Evolutionary conservation across 2,329 filamentous ascomycete species (phyloP).

Genomic region (Alternaria burnsii): DNA sequence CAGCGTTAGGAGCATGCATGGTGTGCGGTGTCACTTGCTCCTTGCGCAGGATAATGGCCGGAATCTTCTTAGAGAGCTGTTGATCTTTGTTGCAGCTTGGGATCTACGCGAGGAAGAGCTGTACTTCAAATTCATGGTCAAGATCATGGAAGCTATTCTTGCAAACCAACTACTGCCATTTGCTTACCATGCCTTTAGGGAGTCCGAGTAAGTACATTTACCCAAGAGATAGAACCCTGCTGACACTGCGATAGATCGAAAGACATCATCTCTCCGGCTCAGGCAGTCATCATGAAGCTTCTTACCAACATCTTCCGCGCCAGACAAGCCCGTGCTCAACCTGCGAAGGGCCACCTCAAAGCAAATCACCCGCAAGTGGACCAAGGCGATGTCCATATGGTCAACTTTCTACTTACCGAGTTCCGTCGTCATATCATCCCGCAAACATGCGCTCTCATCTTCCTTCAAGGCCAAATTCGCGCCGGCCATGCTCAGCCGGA

Average conservation of each 20-base stretch:
- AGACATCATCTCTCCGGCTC: slow-evolving; percentile 94
- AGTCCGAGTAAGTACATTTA: slow-evolving; percentile 55
- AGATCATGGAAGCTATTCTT: slow-evolving; percentile 93
- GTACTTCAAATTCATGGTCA: slow-evolving; percentile 95
- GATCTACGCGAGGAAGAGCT: slow-evolving; percentile 92
- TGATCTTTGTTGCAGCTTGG: slow-evolving; percentile 98
- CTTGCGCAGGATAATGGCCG: slow-evolving; percentile 89
- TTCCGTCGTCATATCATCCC: slow-evolving; percentile 93
- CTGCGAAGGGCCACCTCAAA: slow-evolving; percentile 56
- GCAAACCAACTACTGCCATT: slow-evolving; percentile 90
- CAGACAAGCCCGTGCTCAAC: slow-evolving; percentile 53
- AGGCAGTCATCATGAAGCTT: slow-evolving; percentile 90
- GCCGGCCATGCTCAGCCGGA: slow-evolving; percentile 77
- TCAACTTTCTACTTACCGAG: slow-evolving; percentile 91
- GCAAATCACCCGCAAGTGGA: slow-evolving; percentile 58
- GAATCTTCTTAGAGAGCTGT: slow-evolving; percentile 85
- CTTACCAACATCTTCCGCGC: slow-evolving; percentile 88
- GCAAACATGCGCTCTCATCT: slow-evolving; percentile 92
- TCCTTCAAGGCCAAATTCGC: slow-evolving; percentile 89
- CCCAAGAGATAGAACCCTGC: background rate
- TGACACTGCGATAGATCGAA: slow-evolving; percentile 66
- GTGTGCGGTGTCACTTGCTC: slow-evolving; percentile 87
- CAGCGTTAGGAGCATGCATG: slow-evolving; percentile 79
- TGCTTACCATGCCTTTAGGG: slow-evolving; percentile 88
- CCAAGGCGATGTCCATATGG: slow-evolving; percentile 68